phyloP scores from a whole-genome alignment of 2,329 filamentous ascomycete genomes.

The Trichoderma afroharzianum region DNA sequence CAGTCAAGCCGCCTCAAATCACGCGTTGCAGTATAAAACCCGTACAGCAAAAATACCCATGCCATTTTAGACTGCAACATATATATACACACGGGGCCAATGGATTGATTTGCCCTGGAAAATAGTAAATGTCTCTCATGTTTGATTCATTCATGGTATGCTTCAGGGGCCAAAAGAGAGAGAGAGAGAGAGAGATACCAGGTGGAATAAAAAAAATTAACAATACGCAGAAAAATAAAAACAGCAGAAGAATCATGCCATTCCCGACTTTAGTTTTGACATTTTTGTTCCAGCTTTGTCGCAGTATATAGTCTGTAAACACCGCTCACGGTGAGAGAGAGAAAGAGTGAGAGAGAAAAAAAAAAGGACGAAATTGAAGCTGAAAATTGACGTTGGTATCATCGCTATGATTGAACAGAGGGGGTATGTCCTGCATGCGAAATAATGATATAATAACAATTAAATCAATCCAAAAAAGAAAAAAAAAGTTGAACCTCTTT shows the following conservation, averaged over 20 bases:
- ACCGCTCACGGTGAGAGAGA: neutral
- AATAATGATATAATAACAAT: constrained; percentile 19
- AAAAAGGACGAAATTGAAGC: constrained; percentile 5
- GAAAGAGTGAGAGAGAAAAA: neutral
- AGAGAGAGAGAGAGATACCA: neutral
- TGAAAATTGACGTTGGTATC: constrained; percentile 19
- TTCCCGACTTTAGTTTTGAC: neutral
- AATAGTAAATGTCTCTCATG: neutral
- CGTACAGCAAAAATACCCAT: neutral
- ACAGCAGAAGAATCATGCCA: neutral
- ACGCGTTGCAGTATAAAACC: neutral
- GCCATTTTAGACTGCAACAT: neutral
- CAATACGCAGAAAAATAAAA: neutral
- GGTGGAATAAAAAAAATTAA: neutral
- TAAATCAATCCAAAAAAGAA: neutral
- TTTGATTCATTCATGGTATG: neutral
- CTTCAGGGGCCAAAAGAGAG: neutral
- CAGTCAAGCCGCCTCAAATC: neutral
- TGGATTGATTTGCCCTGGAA: neutral
- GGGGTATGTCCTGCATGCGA: constrained; percentile 31
- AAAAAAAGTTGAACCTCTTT: neutral
- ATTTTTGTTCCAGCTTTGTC: neutral
- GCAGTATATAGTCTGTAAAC: constrained; percentile 1
- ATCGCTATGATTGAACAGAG: constrained; percentile 28
- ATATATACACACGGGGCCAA: neutral